Percentiles rank a stretch among this genome's conserved stretches.
These are phyloP conservation scores for Tulasnella sp. DNA, from an alignment of 768 basidiomycete genomes.

Conservation along the genomic window DNA sequence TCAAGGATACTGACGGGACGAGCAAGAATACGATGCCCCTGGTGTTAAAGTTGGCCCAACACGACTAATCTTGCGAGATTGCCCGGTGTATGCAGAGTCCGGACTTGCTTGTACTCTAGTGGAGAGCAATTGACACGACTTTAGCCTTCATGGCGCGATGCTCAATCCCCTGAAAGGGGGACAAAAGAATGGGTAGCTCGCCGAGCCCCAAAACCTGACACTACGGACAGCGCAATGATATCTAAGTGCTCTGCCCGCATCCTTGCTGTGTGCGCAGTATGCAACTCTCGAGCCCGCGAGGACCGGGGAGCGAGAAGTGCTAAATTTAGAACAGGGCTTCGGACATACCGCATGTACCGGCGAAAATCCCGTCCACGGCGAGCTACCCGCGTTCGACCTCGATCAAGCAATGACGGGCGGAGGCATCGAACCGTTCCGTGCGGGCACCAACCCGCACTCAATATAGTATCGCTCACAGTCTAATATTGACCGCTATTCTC, in stretches of 20 bases:
- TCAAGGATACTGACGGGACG: slow-evolving; percentile 6
- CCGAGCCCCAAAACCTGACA: neutral
- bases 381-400: neutral
- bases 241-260: neutral
- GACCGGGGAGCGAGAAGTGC: neutral
- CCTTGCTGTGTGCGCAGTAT: neutral
- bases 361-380: neutral
- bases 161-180: neutral
- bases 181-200: too few species aligned
- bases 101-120: neutral
- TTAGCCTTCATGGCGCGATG: neutral
- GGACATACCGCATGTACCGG: neutral
- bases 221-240: neutral
- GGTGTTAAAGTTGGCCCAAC: neutral
- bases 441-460: neutral
- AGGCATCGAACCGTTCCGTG: neutral
- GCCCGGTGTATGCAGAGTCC: neutral
- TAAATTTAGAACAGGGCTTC: neutral
- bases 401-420: neutral
- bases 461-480: neutral
- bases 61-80: neutral
- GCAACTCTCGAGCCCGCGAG: neutral
- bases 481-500: neutral
- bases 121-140: neutral
- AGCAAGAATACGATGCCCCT: slow-evolving; percentile 9